phyloP scores from a whole-genome alignment of 2,329 filamentous ascomycete genomes.

The Gaeumannomyces tritici region DNA sequence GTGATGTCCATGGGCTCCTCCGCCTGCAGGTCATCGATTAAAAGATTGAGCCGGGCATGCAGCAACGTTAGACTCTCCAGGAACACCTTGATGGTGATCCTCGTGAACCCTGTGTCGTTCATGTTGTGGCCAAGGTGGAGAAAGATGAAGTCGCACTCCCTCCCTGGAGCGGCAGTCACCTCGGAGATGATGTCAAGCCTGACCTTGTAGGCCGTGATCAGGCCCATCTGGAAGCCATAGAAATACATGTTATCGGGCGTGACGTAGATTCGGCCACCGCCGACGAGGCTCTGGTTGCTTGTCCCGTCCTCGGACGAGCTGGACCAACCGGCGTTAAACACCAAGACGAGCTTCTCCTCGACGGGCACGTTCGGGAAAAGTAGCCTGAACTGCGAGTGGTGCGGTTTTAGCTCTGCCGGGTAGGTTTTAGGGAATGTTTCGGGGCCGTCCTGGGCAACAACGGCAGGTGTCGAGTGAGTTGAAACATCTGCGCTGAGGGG shows the following conservation, averaged over 20 bases:
- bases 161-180: slow-evolving; percentile 80
- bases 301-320: slow-evolving; percentile 37
- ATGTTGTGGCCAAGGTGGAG: slow-evolving; percentile 61
- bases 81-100: slow-evolving; percentile 87
- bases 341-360: slow-evolving; percentile 76
- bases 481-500: slow-evolving; percentile 30
- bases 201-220: slow-evolving; percentile 75
- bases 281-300: slow-evolving; percentile 43
- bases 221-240: slow-evolving; percentile 87
- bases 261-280: slow-evolving; percentile 71
- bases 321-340: slow-evolving; percentile 85
- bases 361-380: slow-evolving; percentile 74
- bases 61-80: slow-evolving; percentile 77
- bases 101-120: slow-evolving; percentile 54
- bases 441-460: slow-evolving; percentile 20
- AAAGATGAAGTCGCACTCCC: slow-evolving; percentile 88
- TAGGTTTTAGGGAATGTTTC: slow-evolving; percentile 66
- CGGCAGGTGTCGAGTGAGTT: neutral
- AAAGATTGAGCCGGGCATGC: slow-evolving; percentile 72
- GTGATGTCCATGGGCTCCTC: slow-evolving; percentile 60
- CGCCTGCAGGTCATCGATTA: slow-evolving; percentile 71
- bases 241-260: slow-evolving; percentile 87
- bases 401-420: slow-evolving; percentile 69
- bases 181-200: slow-evolving; percentile 71
- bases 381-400: slow-evolving; percentile 88